These are phyloP conservation scores for Coniochaeta sp. DNA, from an alignment of 2,329 filamentous ascomycete genomes.

Conservation along the genomic window DNA sequence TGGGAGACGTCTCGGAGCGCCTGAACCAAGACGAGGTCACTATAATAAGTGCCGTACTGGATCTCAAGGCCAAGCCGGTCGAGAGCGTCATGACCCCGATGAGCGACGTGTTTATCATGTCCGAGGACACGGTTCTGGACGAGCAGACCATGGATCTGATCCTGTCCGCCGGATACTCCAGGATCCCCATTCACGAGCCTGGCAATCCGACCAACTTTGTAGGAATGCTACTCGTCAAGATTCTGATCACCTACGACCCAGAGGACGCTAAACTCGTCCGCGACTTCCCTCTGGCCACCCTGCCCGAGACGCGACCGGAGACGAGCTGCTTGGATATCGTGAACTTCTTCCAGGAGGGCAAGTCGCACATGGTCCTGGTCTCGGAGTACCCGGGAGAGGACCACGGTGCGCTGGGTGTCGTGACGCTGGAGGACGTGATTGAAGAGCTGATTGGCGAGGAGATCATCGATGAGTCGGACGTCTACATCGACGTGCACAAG, in stretches of 20 bases:
- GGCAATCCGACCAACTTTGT: conserved; percentile 84
- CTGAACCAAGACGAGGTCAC: conserved; percentile 97
- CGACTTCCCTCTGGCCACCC: conserved; percentile 86
- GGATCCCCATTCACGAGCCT: conserved; percentile 87
- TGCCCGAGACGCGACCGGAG: conserved; percentile 89
- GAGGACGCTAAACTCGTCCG: conserved; percentile 82
- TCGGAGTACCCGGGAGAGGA: conserved; percentile 87
- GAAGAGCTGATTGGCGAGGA: conserved; percentile 99
- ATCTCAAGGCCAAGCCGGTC: conserved; percentile 93
- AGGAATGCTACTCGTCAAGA: conserved; percentile 97
- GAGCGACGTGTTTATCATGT: conserved; percentile 94
- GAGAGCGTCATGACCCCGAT: conserved; percentile 98
- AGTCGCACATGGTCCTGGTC: conserved; percentile 97
- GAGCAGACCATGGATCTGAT: conserved; percentile 93
- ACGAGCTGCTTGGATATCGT: conserved; percentile 97
- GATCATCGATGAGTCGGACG: conserved; percentile 97
- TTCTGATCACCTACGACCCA: conserved; percentile 96
- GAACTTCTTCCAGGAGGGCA: conserved; percentile 99
- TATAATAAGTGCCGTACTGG: conserved; percentile 93
- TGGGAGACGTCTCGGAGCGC: conserved; percentile 80
- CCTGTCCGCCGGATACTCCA: conserved; percentile 85
- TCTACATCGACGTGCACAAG: conserved; percentile 97
- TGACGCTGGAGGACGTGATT: conserved; percentile 96
- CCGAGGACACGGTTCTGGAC: conserved; percentile 87
- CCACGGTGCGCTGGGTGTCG: conserved; percentile 82